Conservation (phyloP, 2,329 filamentous ascomycete species). For the Mycosphaerelloides madeirae region DNA sequence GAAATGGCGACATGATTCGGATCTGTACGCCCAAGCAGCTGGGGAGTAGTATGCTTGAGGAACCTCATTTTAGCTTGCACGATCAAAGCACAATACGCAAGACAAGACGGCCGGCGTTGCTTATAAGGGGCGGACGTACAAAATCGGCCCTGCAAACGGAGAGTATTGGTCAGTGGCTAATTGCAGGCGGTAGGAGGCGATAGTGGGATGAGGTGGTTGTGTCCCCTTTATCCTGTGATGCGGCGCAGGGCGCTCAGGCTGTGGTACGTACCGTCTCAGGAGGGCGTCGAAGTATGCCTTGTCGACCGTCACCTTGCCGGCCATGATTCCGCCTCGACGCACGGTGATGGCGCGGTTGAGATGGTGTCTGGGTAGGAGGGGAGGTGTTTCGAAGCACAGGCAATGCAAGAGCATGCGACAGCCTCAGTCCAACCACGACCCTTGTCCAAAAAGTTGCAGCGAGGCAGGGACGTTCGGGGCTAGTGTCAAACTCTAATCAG, state of each 20-base stretch:
- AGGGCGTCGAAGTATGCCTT: conserved; percentile 59
- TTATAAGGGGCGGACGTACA: conserved; percentile 16
- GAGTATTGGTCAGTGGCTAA: conserved; percentile 10
- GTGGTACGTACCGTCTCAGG: conserved; percentile 53
- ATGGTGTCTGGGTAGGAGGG: not conserved
- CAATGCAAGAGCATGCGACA: no score
- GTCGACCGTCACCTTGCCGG: conserved; percentile 51
- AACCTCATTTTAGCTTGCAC: conserved; percentile 14
- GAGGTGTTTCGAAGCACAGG: no score
- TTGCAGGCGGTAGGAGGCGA: conserved; percentile 6
- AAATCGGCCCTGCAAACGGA: conserved; percentile 27
- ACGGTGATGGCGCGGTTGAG: not conserved
- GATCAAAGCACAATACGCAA: not conserved
- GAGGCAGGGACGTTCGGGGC: no score
- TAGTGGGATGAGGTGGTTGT: no score
- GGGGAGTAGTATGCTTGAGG: conserved; percentile 24
- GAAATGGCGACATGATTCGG: conserved; percentile 49
- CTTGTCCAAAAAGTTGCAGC: not conserved
- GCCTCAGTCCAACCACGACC: no score
- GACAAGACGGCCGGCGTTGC: not conserved
- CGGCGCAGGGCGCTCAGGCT: not conserved
- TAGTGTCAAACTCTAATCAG: no score
- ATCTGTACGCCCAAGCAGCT: conserved; percentile 19
- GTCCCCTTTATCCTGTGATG: conserved; percentile 1
- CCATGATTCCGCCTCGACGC: conserved; percentile 6